Evolutionary conservation across 2,329 filamentous ascomycete species (phyloP), one percentile per base, ranked within the genome.

Genomic region (Stemphylium lycopersici): DNA sequence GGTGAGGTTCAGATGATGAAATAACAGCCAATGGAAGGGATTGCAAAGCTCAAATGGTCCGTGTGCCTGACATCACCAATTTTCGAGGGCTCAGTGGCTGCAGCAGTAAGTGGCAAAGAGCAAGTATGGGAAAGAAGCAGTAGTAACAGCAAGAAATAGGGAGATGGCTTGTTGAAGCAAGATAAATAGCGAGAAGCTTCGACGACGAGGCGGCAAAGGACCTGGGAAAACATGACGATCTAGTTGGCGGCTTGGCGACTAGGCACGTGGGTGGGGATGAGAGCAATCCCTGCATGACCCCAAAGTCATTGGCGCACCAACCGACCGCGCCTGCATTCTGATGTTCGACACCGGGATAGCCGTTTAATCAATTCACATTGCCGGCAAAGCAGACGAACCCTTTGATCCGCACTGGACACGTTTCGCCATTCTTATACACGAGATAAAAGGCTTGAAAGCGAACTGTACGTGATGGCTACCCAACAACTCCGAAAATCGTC

Each of bases 51-150:
- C 53, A 65, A 59, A 49, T 62, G 62, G 68, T 65, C 62, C 62
- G 66, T 63, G 65, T 53, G 56, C 64, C 53, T 74, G 69, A 72
- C 71, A 68, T 68, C 59, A 65, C 58, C 57, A 45, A 47, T 42
- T 60, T 43, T 33, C 20, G 34, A 24, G 31, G 39, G 41, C 40
- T 16, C 37, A 38, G 45, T 42, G 41, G 42, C 31, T 41, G 47
- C 45, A 40, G 44, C 20, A 41, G 46, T 54, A 45, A 53, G 42
- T 48, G 16, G 22, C 43, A 50, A 11, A 37, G 34, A 32, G 34
- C 18, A 54, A 22, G 31, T 31, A 33, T 13, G 18, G 16, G 26
- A 39, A 13, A 18, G 26, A 40, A 18, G 16, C 20, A 40, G n/a
- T 20, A 16, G 7, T 31, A 15, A 41, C 8, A 34, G 13, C 32